Base-by-base conservation (phyloP, 345 rosid species). In the Hibiscus syriacus region DNA sequence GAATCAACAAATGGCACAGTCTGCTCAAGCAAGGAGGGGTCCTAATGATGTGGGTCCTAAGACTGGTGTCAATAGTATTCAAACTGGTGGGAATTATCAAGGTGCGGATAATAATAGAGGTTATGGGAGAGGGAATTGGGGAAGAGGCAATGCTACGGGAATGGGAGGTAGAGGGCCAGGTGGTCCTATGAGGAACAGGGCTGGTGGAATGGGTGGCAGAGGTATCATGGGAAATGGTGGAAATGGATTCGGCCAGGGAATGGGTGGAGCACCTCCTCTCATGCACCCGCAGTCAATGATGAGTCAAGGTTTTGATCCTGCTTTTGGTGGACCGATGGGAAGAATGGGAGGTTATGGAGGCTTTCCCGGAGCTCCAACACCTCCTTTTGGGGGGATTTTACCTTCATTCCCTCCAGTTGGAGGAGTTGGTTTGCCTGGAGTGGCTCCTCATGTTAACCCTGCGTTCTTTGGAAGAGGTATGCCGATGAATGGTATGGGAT, bases 201-300 rank as follows among this genome's bases (percentile, higher is more conserved):
- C 48, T 60, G 64, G 64, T 60, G 64, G 48, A 26, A 60, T 60
- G 64, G 64, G 45, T 2, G 64, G 64, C 19, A 36, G 64, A 60
- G 64, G 64, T 36, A 36, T 60, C 46, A 60, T 60, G 64, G 64
- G 64, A 60, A 60, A 60, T 60, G 64, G 45, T 34, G 64, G 64
- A 34, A 58, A 58, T 58, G 64, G 12, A 41, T 60, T 60, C 19
- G 64, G 64, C 12, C 64, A 60, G 64, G 64, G 43, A 32, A 32
- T 58, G 27, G 48, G 48, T 60, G 64, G 64, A 20, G 26, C 64
- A 2, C 64, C 64, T 60, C 64, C 64, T 34, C 48, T 60, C 48
- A 36, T 60, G 64, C 64, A 60, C 27, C 64, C 48, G 7, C 64
- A 60, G 48, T 60, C 64, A 4, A 60, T 60, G 64, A 60, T 60